phyloP scores from a whole-genome alignment of 2,329 filamentous ascomycete species.

The Nothopassalora personata region DNA sequence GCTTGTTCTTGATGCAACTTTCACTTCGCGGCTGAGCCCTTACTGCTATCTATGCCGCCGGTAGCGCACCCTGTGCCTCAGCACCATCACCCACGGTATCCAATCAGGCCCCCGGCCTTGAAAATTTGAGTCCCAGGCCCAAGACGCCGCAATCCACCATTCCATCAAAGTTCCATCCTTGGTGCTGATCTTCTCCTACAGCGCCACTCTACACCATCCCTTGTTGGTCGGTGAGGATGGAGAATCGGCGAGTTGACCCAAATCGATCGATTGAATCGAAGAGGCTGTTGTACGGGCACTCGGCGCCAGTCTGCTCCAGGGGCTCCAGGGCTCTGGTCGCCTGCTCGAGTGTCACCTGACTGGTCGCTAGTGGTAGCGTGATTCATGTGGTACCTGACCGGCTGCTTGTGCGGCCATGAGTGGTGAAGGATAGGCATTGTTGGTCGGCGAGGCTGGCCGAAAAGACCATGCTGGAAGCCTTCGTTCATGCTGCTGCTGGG shows the following conservation, averaged over 20 bases:
- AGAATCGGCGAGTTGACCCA: background rate
- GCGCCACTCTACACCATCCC: background rate
- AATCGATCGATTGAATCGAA: constrained; percentile 7
- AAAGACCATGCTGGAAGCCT: constrained; percentile 2
- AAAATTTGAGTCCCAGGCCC: background rate
- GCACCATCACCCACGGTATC: background rate
- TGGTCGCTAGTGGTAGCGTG: background rate
- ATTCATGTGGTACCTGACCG: background rate
- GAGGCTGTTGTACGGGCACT: constrained; percentile 7
- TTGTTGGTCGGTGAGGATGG: constrained; percentile 1
- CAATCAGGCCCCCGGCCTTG: background rate
- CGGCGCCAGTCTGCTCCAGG: constrained; percentile 9
- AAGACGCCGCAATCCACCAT: background rate
- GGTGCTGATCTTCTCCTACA: background rate
- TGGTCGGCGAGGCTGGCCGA: background rate
- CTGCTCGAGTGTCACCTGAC: constrained; percentile 13
- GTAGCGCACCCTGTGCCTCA: background rate
- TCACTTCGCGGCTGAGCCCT: too few species aligned
- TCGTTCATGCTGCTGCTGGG: constrained; percentile 6
- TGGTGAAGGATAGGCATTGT: constrained; percentile 2
- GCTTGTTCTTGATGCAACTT: background rate
- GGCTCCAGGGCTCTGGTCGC: constrained; percentile 8
- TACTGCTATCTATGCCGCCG: too few species aligned
- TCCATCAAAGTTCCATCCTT: background rate
- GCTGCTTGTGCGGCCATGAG: background rate